Evolutionary conservation across 306 rosid species (phyloP).

Genomic region (Sphenostylis stenocarpa): DNA sequence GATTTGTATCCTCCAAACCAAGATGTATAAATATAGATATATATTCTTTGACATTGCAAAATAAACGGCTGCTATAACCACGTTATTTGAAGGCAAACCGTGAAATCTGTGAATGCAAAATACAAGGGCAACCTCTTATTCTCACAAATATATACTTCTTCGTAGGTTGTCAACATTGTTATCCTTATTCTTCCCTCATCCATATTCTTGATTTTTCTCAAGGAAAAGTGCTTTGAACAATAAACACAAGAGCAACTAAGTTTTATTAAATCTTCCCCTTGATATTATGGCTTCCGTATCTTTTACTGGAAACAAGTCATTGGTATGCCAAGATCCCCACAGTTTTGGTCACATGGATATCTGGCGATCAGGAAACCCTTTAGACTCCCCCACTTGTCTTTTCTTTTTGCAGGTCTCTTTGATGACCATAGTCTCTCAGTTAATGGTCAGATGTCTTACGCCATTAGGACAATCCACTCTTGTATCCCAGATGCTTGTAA

Average conservation of each 20-base stretch:
- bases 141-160: neutral
- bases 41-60: neutral
- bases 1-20: slow-evolving; percentile 9
- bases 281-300: neutral
- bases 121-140: slow-evolving; percentile 37
- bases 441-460: slow-evolving; percentile 37
- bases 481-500: slow-evolving; percentile 74
- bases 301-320: slow-evolving; percentile 6
- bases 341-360: neutral
- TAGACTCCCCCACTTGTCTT: slow-evolving; percentile 47
- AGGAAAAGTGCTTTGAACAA: slow-evolving; percentile 7
- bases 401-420: slow-evolving; percentile 54
- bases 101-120: slow-evolving; percentile 35
- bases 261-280: neutral
- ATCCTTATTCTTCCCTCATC: neutral
- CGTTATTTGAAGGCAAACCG: slow-evolving; percentile 41
- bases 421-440: slow-evolving; percentile 38
- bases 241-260: neutral
- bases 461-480: slow-evolving; percentile 66
- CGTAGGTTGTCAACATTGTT: neutral
- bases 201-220: neutral
- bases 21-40: neutral
- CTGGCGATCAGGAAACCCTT: slow-evolving; percentile 40
- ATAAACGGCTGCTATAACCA: too few relatives aligned
- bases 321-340: slow-evolving; percentile 49